Evolutionary conservation across 2,329 filamentous ascomycete species (phyloP).

Genomic region (Paecilomyces fulvus): DNA sequence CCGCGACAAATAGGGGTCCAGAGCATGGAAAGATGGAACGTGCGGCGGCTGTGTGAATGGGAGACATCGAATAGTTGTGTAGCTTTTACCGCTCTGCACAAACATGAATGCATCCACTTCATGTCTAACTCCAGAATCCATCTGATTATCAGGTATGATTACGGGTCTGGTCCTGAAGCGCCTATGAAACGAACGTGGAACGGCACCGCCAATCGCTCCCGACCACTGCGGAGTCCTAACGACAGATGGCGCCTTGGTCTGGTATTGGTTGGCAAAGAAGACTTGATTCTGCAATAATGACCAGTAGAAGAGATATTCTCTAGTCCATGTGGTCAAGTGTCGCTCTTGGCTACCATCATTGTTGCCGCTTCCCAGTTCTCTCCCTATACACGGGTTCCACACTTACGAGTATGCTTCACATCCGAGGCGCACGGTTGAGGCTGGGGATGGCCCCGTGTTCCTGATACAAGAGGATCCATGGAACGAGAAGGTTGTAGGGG

Average conservation of each 20-base stretch:
- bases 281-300: neutral
- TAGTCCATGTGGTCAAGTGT: neutral
- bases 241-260: neutral
- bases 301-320: neutral
- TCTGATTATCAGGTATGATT: neutral
- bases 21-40: neutral
- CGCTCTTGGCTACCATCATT: neutral
- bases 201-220: neutral
- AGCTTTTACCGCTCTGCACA: neutral
- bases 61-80: neutral
- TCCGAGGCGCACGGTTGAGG: neutral
- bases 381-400: neutral
- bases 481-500: neutral
- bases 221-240: neutral
- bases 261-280: neutral
- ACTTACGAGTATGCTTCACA: neutral
- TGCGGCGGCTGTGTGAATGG: neutral
- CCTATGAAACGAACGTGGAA: neutral
- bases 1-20: neutral
- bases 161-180: neutral
- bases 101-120: neutral
- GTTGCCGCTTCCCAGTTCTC: neutral
- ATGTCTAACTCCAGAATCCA: neutral
- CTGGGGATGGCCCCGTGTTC: neutral
- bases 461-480: neutral